Percentiles rank a stretch among this genome's conserved stretches.
These are phyloP conservation scores for Harringtonia lauricola DNA, from an alignment of 2,329 filamentous ascomycete genomes.

Conservation along the genomic window DNA sequence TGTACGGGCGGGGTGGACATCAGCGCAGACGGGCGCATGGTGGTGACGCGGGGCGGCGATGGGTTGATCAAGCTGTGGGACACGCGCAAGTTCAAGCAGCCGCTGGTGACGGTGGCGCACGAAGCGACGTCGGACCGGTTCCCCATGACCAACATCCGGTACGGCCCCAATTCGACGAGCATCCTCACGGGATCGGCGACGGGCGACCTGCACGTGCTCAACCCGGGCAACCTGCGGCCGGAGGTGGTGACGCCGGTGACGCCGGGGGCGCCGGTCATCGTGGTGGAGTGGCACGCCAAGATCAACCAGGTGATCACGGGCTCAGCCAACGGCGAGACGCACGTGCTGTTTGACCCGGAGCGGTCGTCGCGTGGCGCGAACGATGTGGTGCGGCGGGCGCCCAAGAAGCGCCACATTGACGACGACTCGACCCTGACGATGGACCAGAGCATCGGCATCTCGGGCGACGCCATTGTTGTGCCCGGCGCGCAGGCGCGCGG, in stretches of 20 bases:
- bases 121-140: constrained; percentile 75
- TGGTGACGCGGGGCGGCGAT: constrained; percentile 85
- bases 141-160: constrained; percentile 76
- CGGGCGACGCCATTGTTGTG: constrained; percentile 69
- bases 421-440: constrained; percentile 83
- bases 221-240: constrained; percentile 77
- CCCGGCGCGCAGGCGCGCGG: constrained; percentile 46
- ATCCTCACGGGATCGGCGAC: constrained; percentile 82
- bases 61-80: constrained; percentile 95
- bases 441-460: constrained; percentile 70
- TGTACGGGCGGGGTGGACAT: constrained; percentile 92
- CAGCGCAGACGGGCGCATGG: constrained; percentile 78
- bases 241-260: constrained; percentile 87
- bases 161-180: constrained; percentile 72
- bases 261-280: constrained; percentile 68
- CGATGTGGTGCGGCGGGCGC: constrained; percentile 82
- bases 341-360: constrained; percentile 82
- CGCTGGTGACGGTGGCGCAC: constrained; percentile 70
- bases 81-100: constrained; percentile 85
- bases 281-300: constrained; percentile 83
- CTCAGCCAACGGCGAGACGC: constrained; percentile 81
- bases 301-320: constrained; percentile 95
- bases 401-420: constrained; percentile 91
- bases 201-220: constrained; percentile 84
- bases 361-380: constrained; percentile 73